phyloP scores from a whole-genome alignment of 2,329 filamentous ascomycete species.

The Botryosphaeria agaves region DNA sequence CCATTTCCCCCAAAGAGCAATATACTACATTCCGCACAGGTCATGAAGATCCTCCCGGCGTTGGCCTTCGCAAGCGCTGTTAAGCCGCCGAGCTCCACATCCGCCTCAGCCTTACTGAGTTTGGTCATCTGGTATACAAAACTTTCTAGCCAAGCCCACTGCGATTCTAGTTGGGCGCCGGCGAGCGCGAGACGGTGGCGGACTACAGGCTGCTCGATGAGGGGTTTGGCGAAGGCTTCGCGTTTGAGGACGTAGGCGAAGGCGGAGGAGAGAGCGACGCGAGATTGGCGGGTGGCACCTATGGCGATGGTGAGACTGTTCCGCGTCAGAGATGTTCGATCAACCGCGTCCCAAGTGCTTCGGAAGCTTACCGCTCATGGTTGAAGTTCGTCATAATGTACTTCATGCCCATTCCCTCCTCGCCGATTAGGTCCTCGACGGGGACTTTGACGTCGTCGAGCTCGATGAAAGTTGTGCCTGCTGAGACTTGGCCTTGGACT shows the following conservation, averaged over 20 bases:
- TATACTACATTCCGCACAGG: slow-evolving; percentile 52
- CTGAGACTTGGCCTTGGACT: slow-evolving; percentile 45
- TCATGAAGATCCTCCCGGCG: slow-evolving; percentile 51
- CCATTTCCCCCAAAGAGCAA: slow-evolving; percentile 60
- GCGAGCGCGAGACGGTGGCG: slow-evolving; percentile 55
- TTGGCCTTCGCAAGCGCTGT: slow-evolving; percentile 60
- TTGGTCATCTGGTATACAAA: slow-evolving; percentile 52
- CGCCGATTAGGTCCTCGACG: slow-evolving; percentile 49
- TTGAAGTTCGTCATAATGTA: slow-evolving; percentile 43
- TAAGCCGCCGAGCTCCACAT: slow-evolving; percentile 49
- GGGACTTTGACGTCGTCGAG: slow-evolving; percentile 60
- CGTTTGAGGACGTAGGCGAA: slow-evolving; percentile 47
- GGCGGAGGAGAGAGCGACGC: slow-evolving; percentile 41
- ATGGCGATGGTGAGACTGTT: slow-evolving; percentile 51
- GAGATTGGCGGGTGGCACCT: slow-evolving; percentile 42
- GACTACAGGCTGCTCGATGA: slow-evolving; percentile 61
- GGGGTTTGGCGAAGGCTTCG: slow-evolving; percentile 48
- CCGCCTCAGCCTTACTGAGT: slow-evolving; percentile 40
- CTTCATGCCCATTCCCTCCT: slow-evolving; percentile 54
- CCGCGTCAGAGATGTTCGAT: too few relatives aligned
- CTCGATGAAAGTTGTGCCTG: slow-evolving; percentile 60
- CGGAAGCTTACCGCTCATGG: slow-evolving; percentile 58
- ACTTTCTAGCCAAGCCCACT: slow-evolving; percentile 57
- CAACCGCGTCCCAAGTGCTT: too few relatives aligned
- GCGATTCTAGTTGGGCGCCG: slow-evolving; percentile 48